Base-by-base conservation (phyloP, 2,329 filamentous ascomycete genomes). In the Verticillium klebahnii region DNA sequence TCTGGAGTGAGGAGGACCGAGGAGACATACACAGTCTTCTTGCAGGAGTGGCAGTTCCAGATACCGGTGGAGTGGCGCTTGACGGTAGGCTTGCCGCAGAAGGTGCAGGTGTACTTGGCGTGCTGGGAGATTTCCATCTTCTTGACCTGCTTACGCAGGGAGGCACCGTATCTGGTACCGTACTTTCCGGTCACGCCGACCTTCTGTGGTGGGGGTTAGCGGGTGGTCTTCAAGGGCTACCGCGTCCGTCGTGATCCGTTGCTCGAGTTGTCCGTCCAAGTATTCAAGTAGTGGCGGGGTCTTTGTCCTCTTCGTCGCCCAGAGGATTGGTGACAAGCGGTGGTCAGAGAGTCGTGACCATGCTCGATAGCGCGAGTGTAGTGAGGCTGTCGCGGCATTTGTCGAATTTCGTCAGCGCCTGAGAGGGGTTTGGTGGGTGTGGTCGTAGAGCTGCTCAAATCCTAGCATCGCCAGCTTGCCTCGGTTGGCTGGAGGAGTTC, bases 41-140 rank as follows among this genome's bases (percentile, higher is more conserved):
- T 89, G 90, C 95, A 98, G 65, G 89, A 86, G 81, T 88, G 90
- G 91, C 95, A 99, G 81, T 94, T 87, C 94, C 94, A 97, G 87
- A 97, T 97, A 75, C 93, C 93, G 73, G 94, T 91, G 68, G 92
- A 89, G 77, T 92, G 85, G 77, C 94, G 89, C 86, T 93, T 93
- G 77, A 97, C 93, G 74, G 89, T 91, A 79, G 88, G 89, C 90
- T 98, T 98, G 78, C 94, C 94, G 88, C 93, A 97, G 91, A 98
- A 99, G 70, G 93, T 94, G 89, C 94, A 98, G 78, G 89, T 89
- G 78, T 97, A 98, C 80, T 90, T 90, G 84, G 93, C 92, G 87
- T 99, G 95, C 83, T 98, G 95, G 75, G 92, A 91, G 81, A 98
- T 91, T 90, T 98, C 95, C 90, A 97, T 97, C 91, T 97, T 97